phyloP scores from a whole-genome alignment of 768 basidiomycete genomes.

The Austroboletus festivus region DNA sequence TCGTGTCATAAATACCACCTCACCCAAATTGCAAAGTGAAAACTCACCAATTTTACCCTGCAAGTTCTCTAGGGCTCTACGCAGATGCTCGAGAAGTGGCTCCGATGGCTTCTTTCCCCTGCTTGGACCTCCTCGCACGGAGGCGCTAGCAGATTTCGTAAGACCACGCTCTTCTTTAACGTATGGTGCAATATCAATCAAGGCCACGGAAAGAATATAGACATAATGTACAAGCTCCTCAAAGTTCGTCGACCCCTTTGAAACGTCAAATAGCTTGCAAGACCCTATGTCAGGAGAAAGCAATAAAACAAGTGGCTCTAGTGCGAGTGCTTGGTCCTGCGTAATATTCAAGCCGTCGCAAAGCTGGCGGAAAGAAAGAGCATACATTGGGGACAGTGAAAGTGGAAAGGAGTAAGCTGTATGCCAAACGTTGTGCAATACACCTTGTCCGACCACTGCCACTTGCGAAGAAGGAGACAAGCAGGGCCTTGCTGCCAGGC shows the following conservation, averaged over 20 bases:
- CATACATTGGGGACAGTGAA: conserved; percentile 11
- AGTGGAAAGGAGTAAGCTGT: conserved; percentile 28
- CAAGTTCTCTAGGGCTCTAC: conserved; percentile 45
- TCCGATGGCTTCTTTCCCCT: conserved; percentile 31
- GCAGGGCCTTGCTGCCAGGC: conserved; percentile 47
- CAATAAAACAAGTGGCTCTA: conserved; percentile 47
- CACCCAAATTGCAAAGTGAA: background rate
- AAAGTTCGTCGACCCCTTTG: conserved; percentile 57
- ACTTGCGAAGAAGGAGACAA: conserved; percentile 50
- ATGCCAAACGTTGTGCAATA: conserved; percentile 58
- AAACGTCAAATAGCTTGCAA: conserved; percentile 48
- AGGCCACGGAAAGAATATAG: conserved; percentile 53
- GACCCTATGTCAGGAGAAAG: conserved; percentile 44
- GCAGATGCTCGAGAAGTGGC: conserved; percentile 49
- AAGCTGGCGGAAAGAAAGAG: background rate
- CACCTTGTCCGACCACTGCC: conserved; percentile 49
- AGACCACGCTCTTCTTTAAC: conserved; percentile 42
- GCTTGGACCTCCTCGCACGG: conserved; percentile 22
- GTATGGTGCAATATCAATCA: conserved; percentile 59
- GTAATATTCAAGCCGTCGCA: background rate
- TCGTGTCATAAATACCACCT: background rate
- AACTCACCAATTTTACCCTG: conserved; percentile 62
- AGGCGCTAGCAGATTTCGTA: conserved; percentile 8
- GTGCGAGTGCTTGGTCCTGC: conserved; percentile 49
- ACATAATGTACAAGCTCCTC: conserved; percentile 55